Base-by-base conservation (phyloP, 495 filamentous ascomycete genomes). In the Tuber borchii region DNA sequence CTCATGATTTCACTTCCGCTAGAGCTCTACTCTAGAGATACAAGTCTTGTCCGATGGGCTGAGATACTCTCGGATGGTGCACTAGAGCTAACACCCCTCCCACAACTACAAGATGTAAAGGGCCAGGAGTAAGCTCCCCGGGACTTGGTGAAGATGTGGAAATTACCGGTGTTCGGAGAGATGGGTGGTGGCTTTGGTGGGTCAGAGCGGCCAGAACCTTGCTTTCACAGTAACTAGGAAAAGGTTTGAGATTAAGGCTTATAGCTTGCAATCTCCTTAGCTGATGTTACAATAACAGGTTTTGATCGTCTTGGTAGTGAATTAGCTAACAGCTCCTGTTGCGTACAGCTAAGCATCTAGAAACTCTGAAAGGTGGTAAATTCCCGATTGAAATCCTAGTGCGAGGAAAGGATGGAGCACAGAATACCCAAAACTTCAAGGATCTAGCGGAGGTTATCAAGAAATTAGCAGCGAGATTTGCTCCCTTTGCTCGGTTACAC, bases 301-400 rank as follows among this genome's bases (percentile, higher is more conserved):
- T 12, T 70, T 70, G 39, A 26, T 46, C n/a, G 43, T 37, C 46
- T 72, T 40, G 44, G 22, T 77, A 31, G 74, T 76, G 34, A 80
- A 71, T 74, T 73, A 44, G 43, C 79, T 86, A 73, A 85, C 81
- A 72, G 56, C 76, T 46, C 75, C 65, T 37, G 71, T 68, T 73
- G 34, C 70, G 71, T 74, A 69, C 80, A 97, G 95, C 96, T 31
- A 93, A 95, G 84, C 94, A 97, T 84, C 87, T 99, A 51, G 94
- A 97, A 80, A 90, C 92, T 71, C 86, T 99, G 80, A 97, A 96
- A 83, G 93, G 91, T 72, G 94, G 94, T 77, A 94, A 97, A 82
- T 90, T 93, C 46, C 92, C 93, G 7, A 87, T 99, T 26, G 94
- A 98, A 84, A 90, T 98, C 71, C 84, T 97, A 40, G 91, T 97